A percentile compares a stretch with the other conserved stretches of the same genome.
Evolutionary conservation across 2,329 filamentous ascomycete species (phyloP).

Genomic region (Phialophora tarda): DNA sequence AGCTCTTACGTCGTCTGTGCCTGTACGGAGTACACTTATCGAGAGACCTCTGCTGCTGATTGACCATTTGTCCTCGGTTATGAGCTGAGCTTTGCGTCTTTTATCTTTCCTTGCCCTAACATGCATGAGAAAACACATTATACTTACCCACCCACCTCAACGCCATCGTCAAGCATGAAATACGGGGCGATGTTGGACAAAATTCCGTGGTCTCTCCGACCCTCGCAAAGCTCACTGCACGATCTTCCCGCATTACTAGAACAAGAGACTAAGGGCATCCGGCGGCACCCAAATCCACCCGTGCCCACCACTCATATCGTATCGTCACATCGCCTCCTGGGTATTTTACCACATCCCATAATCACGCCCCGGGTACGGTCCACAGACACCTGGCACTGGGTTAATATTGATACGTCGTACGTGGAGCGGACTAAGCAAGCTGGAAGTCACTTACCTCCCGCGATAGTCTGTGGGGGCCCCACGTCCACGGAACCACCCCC

Average conservation of each 20-base stretch:
- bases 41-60: too few relatives aligned
- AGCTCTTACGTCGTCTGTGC: neutral
- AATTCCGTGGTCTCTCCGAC: too few relatives aligned
- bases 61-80: neutral
- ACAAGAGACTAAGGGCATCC: neutral
- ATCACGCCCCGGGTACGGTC: conserved; percentile 22
- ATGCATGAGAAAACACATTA: too few relatives aligned
- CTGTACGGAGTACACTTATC: neutral
- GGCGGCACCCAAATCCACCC: neutral
- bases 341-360: conserved; percentile 27
- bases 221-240: too few relatives aligned
- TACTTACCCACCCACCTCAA: too few relatives aligned
- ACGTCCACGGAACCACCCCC: conserved; percentile 28
- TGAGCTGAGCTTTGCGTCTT: neutral
- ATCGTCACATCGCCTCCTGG: too few relatives aligned
- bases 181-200: too few relatives aligned
- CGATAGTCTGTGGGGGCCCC: conserved; percentile 34
- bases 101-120: neutral
- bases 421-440: too few relatives aligned
- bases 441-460: conserved; percentile 15
- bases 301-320: neutral
- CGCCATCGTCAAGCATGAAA: too few relatives aligned
- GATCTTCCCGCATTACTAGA: too few relatives aligned
- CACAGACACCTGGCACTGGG: conserved; percentile 17
- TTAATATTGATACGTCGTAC: too few relatives aligned